phyloP scores from a whole-genome alignment of 768 basidiomycete genomes.

The Lentinula boryana region DNA sequence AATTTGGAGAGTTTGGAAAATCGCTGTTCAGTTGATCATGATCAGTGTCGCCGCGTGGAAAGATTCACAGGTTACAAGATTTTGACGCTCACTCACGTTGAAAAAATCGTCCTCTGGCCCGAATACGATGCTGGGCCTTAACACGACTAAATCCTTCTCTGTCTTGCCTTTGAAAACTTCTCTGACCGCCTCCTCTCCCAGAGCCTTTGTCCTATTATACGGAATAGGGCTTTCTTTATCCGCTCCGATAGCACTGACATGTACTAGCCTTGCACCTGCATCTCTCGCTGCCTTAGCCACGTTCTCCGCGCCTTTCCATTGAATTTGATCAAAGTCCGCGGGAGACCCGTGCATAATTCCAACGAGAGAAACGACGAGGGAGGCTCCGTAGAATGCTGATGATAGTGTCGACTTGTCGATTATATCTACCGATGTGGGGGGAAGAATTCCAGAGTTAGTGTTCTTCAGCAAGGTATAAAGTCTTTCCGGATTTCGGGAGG shows the following conservation, averaged over 20 bases:
- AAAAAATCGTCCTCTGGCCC: conserved; percentile 77
- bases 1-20: conserved; percentile 55
- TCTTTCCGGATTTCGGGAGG: conserved; percentile 51
- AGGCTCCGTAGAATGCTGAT: conserved; percentile 47
- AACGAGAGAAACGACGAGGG: conserved; percentile 61
- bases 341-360: conserved; percentile 58
- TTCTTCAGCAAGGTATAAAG: conserved; percentile 26
- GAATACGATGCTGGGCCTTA: conserved; percentile 70
- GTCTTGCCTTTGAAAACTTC: conserved; percentile 24
- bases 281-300: conserved; percentile 49
- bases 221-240: conserved; percentile 48
- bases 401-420: conserved; percentile 42
- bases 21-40: conserved; percentile 29
- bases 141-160: conserved; percentile 41
- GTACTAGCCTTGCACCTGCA: conserved; percentile 52
- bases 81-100: conserved; percentile 44
- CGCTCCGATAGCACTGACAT: conserved; percentile 76
- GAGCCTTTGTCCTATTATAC: conserved; percentile 56
- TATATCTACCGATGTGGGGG: conserved; percentile 44
- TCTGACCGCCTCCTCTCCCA: conserved; percentile 54
- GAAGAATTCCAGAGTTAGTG: conserved; percentile 26
- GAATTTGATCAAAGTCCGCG: conserved; percentile 52
- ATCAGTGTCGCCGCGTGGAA: not conserved
- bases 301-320: conserved; percentile 62
- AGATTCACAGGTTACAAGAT: not conserved